phyloP scores from a whole-genome alignment of 306 rosid species.

The Quercus alba region DNA sequence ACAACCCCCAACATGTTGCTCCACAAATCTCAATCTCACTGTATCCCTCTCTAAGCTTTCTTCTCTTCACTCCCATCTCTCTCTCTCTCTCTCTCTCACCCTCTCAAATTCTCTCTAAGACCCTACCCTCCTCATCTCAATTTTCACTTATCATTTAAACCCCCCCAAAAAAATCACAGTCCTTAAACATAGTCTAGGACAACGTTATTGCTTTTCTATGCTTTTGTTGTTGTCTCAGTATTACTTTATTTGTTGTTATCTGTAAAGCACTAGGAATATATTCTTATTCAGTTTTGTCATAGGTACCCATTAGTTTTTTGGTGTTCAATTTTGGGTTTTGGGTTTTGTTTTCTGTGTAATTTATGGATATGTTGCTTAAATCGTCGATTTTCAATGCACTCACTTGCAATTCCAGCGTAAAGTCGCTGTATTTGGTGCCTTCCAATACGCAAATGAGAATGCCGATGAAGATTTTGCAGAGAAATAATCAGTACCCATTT shows the following conservation, averaged over 20 bases:
- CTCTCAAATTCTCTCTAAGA: neutral
- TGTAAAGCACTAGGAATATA: neutral
- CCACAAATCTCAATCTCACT: too few relatives aligned
- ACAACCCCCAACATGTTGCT: constrained; percentile 3
- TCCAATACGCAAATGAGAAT: constrained; percentile 20
- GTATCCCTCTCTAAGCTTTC: too few relatives aligned
- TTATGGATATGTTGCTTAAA: constrained; percentile 37
- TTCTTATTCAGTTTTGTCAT: neutral
- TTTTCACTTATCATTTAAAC: too few relatives aligned
- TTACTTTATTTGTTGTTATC: neutral
- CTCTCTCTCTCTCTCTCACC: neutral
- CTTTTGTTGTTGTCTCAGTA: neutral
- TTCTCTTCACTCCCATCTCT: neutral
- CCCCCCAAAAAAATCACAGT: neutral
- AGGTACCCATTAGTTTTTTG: neutral
- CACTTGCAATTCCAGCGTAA: constrained; percentile 15
- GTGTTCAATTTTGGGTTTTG: constrained; percentile 14
- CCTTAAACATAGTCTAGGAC: neutral
- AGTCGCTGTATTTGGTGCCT: constrained; percentile 25
- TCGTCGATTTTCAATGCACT: constrained; percentile 24
- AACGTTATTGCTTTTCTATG: neutral
- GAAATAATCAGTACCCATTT: constrained; percentile 22
- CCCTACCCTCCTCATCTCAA: neutral
- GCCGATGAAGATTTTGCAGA: constrained; percentile 35
- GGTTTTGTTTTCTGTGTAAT: constrained; percentile 2